Percentiles rank a stretch among this genome's conserved stretches.
Conservation (phyloP, 1,139 yeast genomes). For the Hemisphaericaspora xylanilytica region DNA sequence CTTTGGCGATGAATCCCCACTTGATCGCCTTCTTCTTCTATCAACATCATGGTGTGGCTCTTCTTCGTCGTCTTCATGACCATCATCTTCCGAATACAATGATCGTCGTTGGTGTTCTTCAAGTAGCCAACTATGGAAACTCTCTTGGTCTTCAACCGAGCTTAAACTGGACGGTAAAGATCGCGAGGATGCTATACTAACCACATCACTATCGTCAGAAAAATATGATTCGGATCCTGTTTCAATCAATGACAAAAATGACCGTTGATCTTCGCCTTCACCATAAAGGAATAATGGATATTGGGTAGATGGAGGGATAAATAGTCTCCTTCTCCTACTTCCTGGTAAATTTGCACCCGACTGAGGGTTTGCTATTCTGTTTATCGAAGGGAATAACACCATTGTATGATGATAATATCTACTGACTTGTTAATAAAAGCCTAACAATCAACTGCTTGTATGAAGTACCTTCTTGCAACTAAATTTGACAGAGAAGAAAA, state of each 20-base stretch:
- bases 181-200: constrained; percentile 52
- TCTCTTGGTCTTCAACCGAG: constrained; percentile 51
- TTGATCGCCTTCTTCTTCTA: constrained; percentile 15
- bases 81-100: constrained; percentile 35
- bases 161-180: constrained; percentile 66
- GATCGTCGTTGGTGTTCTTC: constrained; percentile 64
- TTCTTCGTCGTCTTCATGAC: constrained; percentile 14
- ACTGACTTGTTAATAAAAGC: too few species aligned
- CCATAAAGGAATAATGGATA: constrained; percentile 66
- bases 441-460: too few species aligned
- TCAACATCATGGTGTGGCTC: constrained; percentile 17
- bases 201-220: constrained; percentile 47
- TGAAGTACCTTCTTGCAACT: too few species aligned
- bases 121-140: constrained; percentile 56
- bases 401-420: constrained; percentile 16
- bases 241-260: constrained; percentile 51
- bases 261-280: constrained; percentile 60
- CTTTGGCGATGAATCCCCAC: constrained; percentile 4
- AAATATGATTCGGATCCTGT: constrained; percentile 42
- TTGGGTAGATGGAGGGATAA: constrained; percentile 71
- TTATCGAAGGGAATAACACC: constrained; percentile 44
- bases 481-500: too few species aligned
- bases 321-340: constrained; percentile 44
- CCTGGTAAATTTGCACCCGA: constrained; percentile 35
- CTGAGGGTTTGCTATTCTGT: constrained; percentile 42